Evolutionary conservation across 805 yeast genomes (phyloP).

Genomic region (Nematodospora valgi): DNA sequence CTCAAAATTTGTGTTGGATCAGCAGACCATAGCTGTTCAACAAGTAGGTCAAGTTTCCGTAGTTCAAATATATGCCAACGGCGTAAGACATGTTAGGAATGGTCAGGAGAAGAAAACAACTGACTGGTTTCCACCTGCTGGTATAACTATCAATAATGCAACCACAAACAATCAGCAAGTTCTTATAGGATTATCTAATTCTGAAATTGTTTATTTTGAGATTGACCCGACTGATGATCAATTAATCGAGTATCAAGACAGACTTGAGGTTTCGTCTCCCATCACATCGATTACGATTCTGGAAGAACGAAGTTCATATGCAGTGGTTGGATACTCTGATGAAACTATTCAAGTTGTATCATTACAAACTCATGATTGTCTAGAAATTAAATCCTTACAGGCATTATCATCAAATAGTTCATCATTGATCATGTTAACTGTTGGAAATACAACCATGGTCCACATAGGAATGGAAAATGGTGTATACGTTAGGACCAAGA

Average conservation of each 20-base stretch:
- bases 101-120: slow-evolving; percentile 31
- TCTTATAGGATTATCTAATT: slow-evolving; percentile 65
- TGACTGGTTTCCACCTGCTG: slow-evolving; percentile 85
- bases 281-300: slow-evolving; percentile 45
- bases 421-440: slow-evolving; percentile 23
- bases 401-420: slow-evolving; percentile 50
- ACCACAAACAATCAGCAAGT: slow-evolving; percentile 67
- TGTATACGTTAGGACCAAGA: slow-evolving; percentile 59
- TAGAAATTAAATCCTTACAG: slow-evolving; percentile 63
- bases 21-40: slow-evolving; percentile 63
- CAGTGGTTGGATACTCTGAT: slow-evolving; percentile 73
- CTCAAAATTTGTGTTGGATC: slow-evolving; percentile 54
- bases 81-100: slow-evolving; percentile 51
- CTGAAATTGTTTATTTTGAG: slow-evolving; percentile 81
- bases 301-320: slow-evolving; percentile 45
- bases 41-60: slow-evolving; percentile 63
- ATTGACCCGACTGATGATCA: slow-evolving; percentile 55
- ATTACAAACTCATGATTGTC: slow-evolving; percentile 52
- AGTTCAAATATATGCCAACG: slow-evolving; percentile 70
- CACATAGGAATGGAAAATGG: slow-evolving; percentile 88
- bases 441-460: slow-evolving; percentile 30
- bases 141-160: slow-evolving; percentile 58
- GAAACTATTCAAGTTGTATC: slow-evolving; percentile 67
- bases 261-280: slow-evolving; percentile 49
- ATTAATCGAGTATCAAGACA: slow-evolving; percentile 66